phyloP scores from a whole-genome alignment of 441 rosid species.

The Cnidoscolus chayamansa region DNA sequence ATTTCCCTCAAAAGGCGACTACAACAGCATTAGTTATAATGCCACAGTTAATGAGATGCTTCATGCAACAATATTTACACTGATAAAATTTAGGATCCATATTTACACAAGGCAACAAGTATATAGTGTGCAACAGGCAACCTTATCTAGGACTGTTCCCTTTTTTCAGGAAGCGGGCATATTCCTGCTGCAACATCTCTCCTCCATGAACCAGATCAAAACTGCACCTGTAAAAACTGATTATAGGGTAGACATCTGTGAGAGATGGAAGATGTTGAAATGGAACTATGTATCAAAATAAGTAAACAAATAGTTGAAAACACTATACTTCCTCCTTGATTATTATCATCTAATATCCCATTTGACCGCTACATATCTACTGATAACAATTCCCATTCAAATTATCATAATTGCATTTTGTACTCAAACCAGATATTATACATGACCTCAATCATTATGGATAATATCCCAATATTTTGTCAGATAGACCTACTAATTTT shows the following conservation, averaged over 20 bases:
- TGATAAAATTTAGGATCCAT: not conserved
- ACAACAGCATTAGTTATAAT: not conserved
- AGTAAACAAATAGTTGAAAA: not conserved
- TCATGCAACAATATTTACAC: not conserved
- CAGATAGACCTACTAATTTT: not conserved
- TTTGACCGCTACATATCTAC: too few species aligned
- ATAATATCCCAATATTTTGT: not conserved
- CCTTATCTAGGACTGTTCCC: constrained; percentile 40
- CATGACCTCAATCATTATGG: not conserved
- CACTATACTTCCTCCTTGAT: not conserved
- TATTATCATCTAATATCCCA: not conserved
- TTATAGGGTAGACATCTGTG: constrained; percentile 4
- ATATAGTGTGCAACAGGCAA: not conserved
- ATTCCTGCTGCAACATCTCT: constrained; percentile 77
- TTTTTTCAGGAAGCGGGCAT: constrained; percentile 56
- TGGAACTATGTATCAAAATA: not conserved
- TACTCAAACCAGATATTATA: not conserved
- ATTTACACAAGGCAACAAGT: constrained; percentile 11
- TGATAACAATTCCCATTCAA: not conserved
- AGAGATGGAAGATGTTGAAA: not conserved
- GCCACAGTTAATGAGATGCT: constrained; percentile 1
- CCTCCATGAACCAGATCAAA: constrained; percentile 85
- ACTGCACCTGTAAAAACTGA: constrained; percentile 81
- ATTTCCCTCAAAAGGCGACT: not conserved
- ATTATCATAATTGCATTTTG: not conserved